Base-by-base conservation (phyloP, 495 filamentous ascomycete species). In the Bacidia rubella region DNA sequence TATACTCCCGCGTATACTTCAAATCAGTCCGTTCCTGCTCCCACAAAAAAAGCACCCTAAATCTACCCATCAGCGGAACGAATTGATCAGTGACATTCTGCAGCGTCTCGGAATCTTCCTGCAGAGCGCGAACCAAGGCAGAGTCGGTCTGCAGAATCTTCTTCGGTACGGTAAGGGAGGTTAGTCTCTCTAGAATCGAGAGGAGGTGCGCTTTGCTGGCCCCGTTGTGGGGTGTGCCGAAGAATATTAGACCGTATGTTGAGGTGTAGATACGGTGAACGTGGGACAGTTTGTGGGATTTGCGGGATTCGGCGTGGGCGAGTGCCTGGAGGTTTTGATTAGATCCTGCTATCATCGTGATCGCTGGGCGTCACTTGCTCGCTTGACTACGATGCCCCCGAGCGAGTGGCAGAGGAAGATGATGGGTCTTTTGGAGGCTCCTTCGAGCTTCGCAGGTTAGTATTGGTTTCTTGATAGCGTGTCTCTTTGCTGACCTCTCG, bases 41-140 rank as follows among this genome's bases (percentile, higher is more conserved):
- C 68, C 67, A 71, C 50, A 72, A 68, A 56, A 66, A 65, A 54
- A 59, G 65, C 24, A 71, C 54, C 2, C 56, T 57, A 51, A 71
- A 69, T 17, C 62, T 60, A 24, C 59, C 55, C 69, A 71, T 71
- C 26, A 72, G 49, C 4, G 69, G 68, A 4, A 53, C 55, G 47
- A 71, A 72, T 12, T 67, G 60, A 54, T 68, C 69, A 25, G 62
- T 70, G 52, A 71, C 61, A 50, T 72, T 62, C 54, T 70, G 67
- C 35, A 70, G 49, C 17, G 61, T 63, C 45, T 70, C 68, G 2
- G 68, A 72, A 39, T 57, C 55, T 40, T 63, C 49, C 52, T 61
- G 58, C 17, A 69, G 58, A 24, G 60, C 60, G 19, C 59, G 47
- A 17, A 66, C 45, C 3, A 66, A 49, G 17, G 51, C 51, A 29